A percentile compares a stretch with the other conserved stretches of the same genome.
Conservation (phyloP, 805 yeast species). For the Wickerhamomyces alni region DNA sequence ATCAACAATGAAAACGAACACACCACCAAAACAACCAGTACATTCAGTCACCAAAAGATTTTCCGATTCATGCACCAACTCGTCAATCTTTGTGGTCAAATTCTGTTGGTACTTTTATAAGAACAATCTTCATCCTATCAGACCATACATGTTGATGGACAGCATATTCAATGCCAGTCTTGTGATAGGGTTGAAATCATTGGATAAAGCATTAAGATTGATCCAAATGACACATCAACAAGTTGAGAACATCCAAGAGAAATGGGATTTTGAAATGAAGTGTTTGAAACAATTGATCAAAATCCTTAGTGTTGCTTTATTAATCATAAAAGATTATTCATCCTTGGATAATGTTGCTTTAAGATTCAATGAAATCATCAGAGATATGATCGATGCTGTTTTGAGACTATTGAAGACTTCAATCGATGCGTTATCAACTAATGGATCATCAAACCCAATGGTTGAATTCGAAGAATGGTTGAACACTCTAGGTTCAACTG, state of each 20-base stretch:
- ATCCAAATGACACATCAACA: constrained; percentile 1
- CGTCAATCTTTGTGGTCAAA: constrained; percentile 25
- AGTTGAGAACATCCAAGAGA: background rate
- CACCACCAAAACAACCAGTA: constrained; percentile 1
- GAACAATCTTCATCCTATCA: constrained; percentile 21
- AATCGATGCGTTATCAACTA: background rate
- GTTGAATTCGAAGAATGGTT: background rate
- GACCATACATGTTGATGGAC: constrained; percentile 24
- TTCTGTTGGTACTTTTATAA: constrained; percentile 15
- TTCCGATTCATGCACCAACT: constrained; percentile 24
- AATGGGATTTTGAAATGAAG: background rate
- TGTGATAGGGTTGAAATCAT: constrained; percentile 23
- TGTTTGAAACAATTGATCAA: background rate
- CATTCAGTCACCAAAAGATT: constrained; percentile 9
- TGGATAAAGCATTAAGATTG: constrained; percentile 4
- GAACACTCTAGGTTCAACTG: background rate
- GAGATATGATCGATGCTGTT: background rate
- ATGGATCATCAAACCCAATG: background rate
- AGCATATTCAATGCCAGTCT: constrained; percentile 25
- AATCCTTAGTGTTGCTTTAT: background rate
- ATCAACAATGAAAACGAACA: background rate
- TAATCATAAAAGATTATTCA: constrained; percentile 1
- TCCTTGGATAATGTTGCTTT: background rate
- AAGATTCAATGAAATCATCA: background rate
- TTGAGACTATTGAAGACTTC: background rate